Conservation (phyloP, 495 filamentous ascomycete genomes). For the Neurospora tetrasperma region DNA sequence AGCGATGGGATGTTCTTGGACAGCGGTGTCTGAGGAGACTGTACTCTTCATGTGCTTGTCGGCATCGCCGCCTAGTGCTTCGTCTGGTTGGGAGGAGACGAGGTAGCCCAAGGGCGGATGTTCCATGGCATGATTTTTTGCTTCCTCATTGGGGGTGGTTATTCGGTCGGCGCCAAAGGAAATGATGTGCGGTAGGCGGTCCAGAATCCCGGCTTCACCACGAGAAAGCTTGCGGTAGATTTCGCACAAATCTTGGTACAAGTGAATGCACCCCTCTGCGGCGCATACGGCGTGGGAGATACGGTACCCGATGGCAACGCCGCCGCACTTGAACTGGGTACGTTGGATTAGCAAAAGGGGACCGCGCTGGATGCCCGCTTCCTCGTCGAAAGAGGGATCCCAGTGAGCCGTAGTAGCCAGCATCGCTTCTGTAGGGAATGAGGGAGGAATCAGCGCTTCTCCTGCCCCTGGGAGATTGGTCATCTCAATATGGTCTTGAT, state of each 20-base stretch:
- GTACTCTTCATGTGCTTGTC: neutral
- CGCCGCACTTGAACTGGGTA: neutral
- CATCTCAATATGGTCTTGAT: neutral
- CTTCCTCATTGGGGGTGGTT: neutral
- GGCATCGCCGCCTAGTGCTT: neutral
- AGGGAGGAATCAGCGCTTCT: neutral
- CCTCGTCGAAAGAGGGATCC: neutral
- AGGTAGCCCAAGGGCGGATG: neutral
- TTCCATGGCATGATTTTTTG: neutral
- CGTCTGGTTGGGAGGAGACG: neutral
- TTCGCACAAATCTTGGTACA: neutral
- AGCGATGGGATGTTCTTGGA: neutral
- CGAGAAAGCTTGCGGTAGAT: neutral
- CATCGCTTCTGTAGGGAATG: no score
- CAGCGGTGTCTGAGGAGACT: neutral
- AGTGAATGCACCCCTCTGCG: neutral
- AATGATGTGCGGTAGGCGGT: neutral
- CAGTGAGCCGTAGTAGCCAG: neutral
- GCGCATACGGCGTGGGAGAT: neutral
- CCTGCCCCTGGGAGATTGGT: neutral
- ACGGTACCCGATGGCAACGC: neutral
- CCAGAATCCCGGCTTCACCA: neutral
- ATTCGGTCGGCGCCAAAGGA: neutral
- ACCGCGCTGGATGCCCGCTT: neutral
- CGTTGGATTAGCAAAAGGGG: neutral